Evolutionary conservation across 177 flowering plant species (phyloP), one percentile per base, ranked within the genome.

Genomic region (Vitis hybrid): DNA sequence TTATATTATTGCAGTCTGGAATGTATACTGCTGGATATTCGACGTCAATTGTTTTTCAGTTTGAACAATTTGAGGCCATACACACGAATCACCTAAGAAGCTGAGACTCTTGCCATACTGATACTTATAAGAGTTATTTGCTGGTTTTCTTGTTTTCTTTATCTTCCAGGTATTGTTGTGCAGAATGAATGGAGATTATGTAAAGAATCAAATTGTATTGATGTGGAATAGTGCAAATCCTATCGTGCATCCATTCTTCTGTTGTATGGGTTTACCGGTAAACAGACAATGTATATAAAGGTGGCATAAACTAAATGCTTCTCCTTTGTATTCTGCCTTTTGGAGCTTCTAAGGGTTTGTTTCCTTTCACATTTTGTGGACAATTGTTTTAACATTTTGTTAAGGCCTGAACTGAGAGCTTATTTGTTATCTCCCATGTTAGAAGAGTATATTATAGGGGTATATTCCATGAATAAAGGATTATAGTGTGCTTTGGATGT

Each of bases 231-330:
- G 45, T 48, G 18, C 17, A 5, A 52, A 50, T 21, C 66, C 56
- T 23, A 17, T 56, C 54, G 57, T 14, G 30, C 59, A 60, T 59
- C 56, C 21, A 5, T 9, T 49, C 34, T 58, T 30, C 49, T 34
- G 72, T 66, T 30, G 32, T 30, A 58, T 61, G 73, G 26, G 51
- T 51, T 67, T 18, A 49, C 17, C 56, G 58, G 21, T 55, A 32
- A 62, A 59, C 52, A 40, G 52, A 67, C 72, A 60, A 64, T 78
- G 78, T 78, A 72, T 69, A 72, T 78, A 78, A 63, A 71, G 71
- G 72, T 75, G 62, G 75, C 70, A 34, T 68, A 58, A 77, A 69
- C 72, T 57, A 34, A 66, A 70, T 50, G 21, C 14, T 52, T 21
- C 57, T 67, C 45, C 70, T 17, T 30, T 11, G 2, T 12, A 62